Evolutionary conservation across 352 stramenopile species (phyloP), one percentile per base, ranked within the genome.

Genomic region (Elongisporangium anandrum): DNA sequence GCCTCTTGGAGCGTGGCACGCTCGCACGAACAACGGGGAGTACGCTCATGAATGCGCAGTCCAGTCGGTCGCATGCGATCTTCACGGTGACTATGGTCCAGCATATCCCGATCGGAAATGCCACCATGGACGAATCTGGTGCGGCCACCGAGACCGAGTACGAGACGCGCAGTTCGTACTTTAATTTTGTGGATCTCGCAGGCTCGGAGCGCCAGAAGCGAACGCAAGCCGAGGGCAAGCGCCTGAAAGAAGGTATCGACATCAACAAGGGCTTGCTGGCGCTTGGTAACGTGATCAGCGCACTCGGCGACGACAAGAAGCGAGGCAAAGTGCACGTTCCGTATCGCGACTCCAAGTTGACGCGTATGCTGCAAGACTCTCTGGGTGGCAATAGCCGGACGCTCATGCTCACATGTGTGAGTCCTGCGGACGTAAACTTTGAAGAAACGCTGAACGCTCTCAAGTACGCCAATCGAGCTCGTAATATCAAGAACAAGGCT

Each of bases 201-300:
- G 91, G 91, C 29, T 97, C 88, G 0, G 94, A 98, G 66, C 89
- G 92, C 24, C 84, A 98, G 65, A 99, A 99, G 63, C 96, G 96
- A 49, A 99, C 96, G 19, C 90, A 96, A 59, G 92, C 95, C 0
- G 80, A 97, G 54, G 94, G 83, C 23, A 90, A 93, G 65, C 81
- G 96, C 1, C 70, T 98, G 56, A 97, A 92, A 60, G 96, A 99
- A 82, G 96, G 94, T 29, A 98, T 99, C 50, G 89, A 98, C 65
- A 99, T 99, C 73, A 99, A 99, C 80, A 97, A 98, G 71, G 97
- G 97, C 3, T 80, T 99, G 20, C 78, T 99, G 16, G 96, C 94
- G 9, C 83, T 99, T 17, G 97, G 97, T 3, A 99, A 99, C 66
- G 97, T 99, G 24, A 99, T 99, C 61, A 98, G 96, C 63, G 94